Conservation (phyloP, 345 rosid species). For the Alliaria petiolata region DNA sequence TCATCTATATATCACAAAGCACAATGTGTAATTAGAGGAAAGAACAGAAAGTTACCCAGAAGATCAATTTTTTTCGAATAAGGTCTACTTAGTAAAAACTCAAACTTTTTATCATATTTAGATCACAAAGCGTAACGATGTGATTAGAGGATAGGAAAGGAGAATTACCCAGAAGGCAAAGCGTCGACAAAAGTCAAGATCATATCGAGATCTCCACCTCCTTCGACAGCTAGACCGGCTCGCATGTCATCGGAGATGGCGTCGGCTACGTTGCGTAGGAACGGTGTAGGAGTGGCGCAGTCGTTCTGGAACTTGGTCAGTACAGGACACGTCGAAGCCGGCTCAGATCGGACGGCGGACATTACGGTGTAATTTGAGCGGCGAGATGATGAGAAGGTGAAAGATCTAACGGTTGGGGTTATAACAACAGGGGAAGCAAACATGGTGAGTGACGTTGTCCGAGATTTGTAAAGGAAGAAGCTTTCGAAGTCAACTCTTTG, state of each 20-base stretch:
- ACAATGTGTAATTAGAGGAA: not conserved
- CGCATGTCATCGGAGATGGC: slow-evolving; percentile 66
- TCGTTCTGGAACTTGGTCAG: slow-evolving; percentile 56
- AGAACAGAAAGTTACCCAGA: not conserved
- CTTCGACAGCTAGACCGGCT: slow-evolving; percentile 67
- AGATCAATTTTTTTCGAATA: not conserved
- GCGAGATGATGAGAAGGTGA: slow-evolving; percentile 32
- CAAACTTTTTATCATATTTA: not conserved
- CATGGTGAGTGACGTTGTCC: slow-evolving; percentile 33
- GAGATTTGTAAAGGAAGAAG: slow-evolving; percentile 18
- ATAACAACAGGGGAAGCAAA: slow-evolving; percentile 23
- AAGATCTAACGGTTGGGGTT: slow-evolving; percentile 43
- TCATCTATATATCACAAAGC: not conserved
- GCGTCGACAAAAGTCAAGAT: slow-evolving; percentile 68
- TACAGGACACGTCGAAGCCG: slow-evolving; percentile 45
- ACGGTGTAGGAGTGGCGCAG: slow-evolving; percentile 64
- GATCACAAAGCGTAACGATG: not conserved
- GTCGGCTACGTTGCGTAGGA: slow-evolving; percentile 63
- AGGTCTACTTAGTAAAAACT: not conserved
- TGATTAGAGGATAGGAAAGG: not conserved
- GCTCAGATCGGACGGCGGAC: slow-evolving; percentile 49
- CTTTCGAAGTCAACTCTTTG: slow-evolving; percentile 14
- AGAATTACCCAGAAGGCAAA: slow-evolving; percentile 69
- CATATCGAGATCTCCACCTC: slow-evolving; percentile 78
- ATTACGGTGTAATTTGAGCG: slow-evolving; percentile 11